A percentile compares a stretch with the other conserved stretches of the same genome.
Evolutionary conservation across 768 basidiomycete species (phyloP).

Genomic region (Podaxis pistillaris): DNA sequence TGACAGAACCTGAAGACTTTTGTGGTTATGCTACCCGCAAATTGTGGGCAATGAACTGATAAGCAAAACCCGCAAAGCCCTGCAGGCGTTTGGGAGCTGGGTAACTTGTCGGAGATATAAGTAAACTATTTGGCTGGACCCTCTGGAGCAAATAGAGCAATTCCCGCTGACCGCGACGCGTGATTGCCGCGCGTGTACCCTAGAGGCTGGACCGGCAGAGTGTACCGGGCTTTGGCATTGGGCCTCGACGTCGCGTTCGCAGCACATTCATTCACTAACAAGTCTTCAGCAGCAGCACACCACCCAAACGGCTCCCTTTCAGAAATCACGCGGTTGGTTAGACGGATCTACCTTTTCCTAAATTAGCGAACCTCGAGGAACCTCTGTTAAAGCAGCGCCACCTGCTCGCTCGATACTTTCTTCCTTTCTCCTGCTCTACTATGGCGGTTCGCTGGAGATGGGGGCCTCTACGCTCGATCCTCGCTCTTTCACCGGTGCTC

Average conservation of each 20-base stretch:
- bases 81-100: too few relatives aligned
- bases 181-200: conserved; percentile 3
- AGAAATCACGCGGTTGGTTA: conserved; percentile 1
- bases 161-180: neutral
- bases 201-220: neutral
- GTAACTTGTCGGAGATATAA: neutral
- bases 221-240: neutral
- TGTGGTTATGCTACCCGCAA: too few relatives aligned
- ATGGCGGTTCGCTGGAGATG: conserved; percentile 37
- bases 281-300: neutral
- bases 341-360: conserved; percentile 7
- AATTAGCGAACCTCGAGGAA: conserved; percentile 3
- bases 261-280: neutral
- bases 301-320: neutral
- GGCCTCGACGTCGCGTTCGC: neutral
- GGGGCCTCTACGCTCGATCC: conserved; percentile 60
- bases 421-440: conserved; percentile 14
- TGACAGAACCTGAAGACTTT: too few relatives aligned
- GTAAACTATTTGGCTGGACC: neutral
- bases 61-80: too few relatives aligned
- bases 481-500: conserved; percentile 54
- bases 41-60: too few relatives aligned
- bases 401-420: neutral
- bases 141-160: neutral
- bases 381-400: conserved; percentile 3